Base-by-base conservation (phyloP, 2,329 filamentous ascomycete species). In the Ceratocystis diversiconidia region DNA sequence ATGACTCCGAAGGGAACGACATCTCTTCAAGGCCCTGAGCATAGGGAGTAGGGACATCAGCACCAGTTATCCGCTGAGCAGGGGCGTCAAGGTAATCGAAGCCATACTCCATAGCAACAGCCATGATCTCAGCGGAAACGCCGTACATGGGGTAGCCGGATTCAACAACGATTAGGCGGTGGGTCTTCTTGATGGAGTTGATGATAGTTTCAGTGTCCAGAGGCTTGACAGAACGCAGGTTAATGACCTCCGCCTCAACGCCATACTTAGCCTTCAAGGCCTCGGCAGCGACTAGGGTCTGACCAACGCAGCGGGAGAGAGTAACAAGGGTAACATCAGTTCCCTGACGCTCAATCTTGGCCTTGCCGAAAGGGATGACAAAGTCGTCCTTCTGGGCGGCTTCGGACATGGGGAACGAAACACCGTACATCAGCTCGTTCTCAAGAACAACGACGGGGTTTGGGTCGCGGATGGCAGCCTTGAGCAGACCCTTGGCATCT, bases 181-280 rank as follows among this genome's bases (percentile, higher is more conserved):
- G 88, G 19, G 94, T 99, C 87, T 99, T 99, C 89, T 99, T 97
- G 75, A 99, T 87, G 12, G 92, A 96, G 77, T 95, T 91, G 77
- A 97, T 82, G 73, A 99, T 97, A 70, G 90, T 83, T 78, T 97
- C 92, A 68, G 99, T 83, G 73, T 99, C 94, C 70, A 99, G 84
- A 55, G 94, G 94, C 83, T 97, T 99, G 79, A 99, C 80, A 71
- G 92, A 96, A 73, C 94, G 91, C 74, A 99, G 86, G 82, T 99
- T 99, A 83, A 99, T 88, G 70, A 99, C 94, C 79, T 99, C 94
- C 65, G 85, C 88, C 72, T 97, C 92, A 68, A 97, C 85, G 69
- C 94, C 94, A 77, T 97, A 96, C 76, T 96, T 95, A 80, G 90
- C 86, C 84, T 96, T 95, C 70, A 99, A 84, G 74, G 87, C 83